Percentiles rank a stretch among this genome's conserved stretches.
Conservation (phyloP, 1,139 yeast genomes). For the Hemisphaericaspora xylanilytica region DNA sequence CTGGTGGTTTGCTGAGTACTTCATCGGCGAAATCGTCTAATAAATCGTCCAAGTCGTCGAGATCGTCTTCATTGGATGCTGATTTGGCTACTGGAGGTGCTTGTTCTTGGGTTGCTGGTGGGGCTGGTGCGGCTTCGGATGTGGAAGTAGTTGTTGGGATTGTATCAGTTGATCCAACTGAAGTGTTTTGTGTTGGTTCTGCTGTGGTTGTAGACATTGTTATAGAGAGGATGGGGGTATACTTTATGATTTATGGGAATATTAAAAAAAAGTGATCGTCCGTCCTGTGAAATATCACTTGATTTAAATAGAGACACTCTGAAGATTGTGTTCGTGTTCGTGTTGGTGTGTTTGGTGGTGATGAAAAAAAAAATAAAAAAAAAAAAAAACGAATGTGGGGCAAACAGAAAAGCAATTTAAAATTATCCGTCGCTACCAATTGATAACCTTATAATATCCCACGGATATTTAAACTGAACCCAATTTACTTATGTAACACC, state of each 20-base stretch:
- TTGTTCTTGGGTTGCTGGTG: too few species aligned
- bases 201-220: background rate
- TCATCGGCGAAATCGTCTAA: constrained; percentile 79
- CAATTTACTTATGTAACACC: too few species aligned
- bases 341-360: too few species aligned
- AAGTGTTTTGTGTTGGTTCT: background rate
- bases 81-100: background rate
- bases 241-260: background rate
- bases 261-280: background rate
- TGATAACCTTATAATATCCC: background rate
- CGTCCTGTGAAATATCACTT: background rate
- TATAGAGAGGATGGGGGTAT: background rate
- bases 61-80: constrained; percentile 44
- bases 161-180: constrained; percentile 1
- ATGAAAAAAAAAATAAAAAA: too few species aligned
- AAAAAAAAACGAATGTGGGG: background rate
- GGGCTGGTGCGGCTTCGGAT: background rate
- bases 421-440: background rate
- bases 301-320: background rate
- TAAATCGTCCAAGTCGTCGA: constrained; percentile 73
- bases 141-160: background rate
- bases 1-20: constrained; percentile 64
- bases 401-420: too few species aligned
- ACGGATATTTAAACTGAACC: too few species aligned
- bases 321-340: too few species aligned